These are phyloP conservation scores for Tuber brumale DNA, from an alignment of 495 filamentous ascomycete species.

Conservation along the genomic window DNA sequence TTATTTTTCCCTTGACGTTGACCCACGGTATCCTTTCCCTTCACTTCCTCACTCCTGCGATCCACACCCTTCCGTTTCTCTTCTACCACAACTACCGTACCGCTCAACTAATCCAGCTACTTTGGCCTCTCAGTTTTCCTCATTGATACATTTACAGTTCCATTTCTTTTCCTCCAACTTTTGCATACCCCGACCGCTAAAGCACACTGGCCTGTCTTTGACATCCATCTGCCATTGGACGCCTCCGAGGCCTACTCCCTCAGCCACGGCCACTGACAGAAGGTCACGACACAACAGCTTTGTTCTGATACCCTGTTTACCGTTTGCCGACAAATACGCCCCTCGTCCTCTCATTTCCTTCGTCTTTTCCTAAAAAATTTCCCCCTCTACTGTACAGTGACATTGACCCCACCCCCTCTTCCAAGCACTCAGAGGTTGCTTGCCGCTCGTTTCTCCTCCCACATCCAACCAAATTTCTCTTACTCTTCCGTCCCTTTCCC, in stretches of 20 bases:
- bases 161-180: not conserved
- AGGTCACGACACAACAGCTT: not conserved
- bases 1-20: conserved; percentile 36
- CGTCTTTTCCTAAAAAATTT: conserved; percentile 17
- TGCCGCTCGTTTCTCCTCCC: conserved; percentile 40
- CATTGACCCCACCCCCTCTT: conserved; percentile 23
- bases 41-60: conserved; percentile 16
- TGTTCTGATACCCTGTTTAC: not conserved
- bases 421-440: conserved; percentile 39
- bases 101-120: conserved; percentile 7
- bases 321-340: conserved; percentile 6
- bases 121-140: conserved; percentile 11
- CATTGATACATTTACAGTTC: not conserved
- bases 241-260: not conserved
- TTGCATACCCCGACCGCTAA: not conserved
- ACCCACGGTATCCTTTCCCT: conserved; percentile 12
- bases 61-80: conserved; percentile 4
- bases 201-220: not conserved
- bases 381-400: conserved; percentile 24
- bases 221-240: not conserved
- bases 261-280: not conserved
- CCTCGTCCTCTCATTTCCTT: conserved; percentile 19
- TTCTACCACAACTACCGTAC: conserved; percentile 15
- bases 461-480: conserved; percentile 36
- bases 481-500: conserved; percentile 35